phyloP scores from a whole-genome alignment of 371 early-diverging fungal genomes.

The Amoeboradix gromovi region DNA sequence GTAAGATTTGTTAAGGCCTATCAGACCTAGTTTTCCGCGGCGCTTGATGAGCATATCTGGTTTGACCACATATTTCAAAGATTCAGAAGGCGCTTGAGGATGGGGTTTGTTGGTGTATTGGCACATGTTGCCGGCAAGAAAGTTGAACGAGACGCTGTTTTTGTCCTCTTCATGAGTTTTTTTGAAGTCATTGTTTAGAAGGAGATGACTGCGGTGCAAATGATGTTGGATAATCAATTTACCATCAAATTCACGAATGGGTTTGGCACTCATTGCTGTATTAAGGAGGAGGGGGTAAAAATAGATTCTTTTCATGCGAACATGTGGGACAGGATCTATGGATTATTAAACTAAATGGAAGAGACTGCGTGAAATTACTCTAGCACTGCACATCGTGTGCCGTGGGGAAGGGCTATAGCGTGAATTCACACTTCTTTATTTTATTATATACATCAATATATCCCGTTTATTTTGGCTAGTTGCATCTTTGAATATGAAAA shows the following conservation, averaged over 20 bases:
- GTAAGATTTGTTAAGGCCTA: constrained; percentile 69
- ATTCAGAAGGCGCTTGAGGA: constrained; percentile 16
- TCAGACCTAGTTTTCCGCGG: constrained; percentile 71
- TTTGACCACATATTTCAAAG: constrained; percentile 57
- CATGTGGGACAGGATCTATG: no score
- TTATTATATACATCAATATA: no score
- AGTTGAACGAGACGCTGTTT: constrained; percentile 17
- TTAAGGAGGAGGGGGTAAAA: no score
- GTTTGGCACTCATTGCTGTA: constrained; percentile 83
- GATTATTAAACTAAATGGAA: no score
- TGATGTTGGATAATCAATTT: constrained; percentile 69
- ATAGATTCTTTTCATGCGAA: no score
- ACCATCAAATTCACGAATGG: constrained; percentile 86
- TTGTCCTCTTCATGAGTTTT: neutral
- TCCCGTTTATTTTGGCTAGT: no score
- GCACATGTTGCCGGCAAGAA: constrained; percentile 41
- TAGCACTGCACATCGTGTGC: no score
- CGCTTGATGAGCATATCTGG: constrained; percentile 91
- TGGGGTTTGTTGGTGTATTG: constrained; percentile 14
- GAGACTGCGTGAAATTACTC: no score
- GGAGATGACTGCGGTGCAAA: constrained; percentile 21
- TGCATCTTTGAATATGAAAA: no score
- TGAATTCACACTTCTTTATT: no score
- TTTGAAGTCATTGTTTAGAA: neutral
- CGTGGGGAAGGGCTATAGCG: no score